Base-by-base conservation (phyloP, 2,329 filamentous ascomycete species). In the Cercospora sojina region DNA sequence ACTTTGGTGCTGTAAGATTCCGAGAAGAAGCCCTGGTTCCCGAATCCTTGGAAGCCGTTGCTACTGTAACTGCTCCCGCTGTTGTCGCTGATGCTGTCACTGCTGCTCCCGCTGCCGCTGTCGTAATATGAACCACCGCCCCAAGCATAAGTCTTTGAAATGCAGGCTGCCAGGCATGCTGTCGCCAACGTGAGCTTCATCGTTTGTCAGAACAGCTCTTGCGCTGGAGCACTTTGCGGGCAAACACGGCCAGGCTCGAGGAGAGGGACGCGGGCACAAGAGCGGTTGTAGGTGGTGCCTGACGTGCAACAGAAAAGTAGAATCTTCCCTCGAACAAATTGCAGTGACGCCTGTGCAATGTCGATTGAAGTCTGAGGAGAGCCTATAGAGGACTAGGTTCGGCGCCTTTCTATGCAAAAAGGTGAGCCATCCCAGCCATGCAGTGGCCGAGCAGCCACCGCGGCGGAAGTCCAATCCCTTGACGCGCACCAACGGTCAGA, bases 1-100 rank as follows among this genome's bases (percentile, higher is more conserved):
- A 82, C 71, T 71, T 82, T 80, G 31, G 70, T 77, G n/a, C 53
- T 57, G 43, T 67, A 67, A 5, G 60, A 41, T 8, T 49, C 31
- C 18, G 64, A 63, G 56, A 69, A 64, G 53, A 66, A 57, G 38
- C 62, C 57, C 20, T 51, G 43, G n/a, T 29, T 57, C 31, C 64
- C 64, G 20, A 65, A 70, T 27, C 63, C 62, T 23, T 62, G 64
- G 61, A 41, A 69, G 35, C 64, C 59, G 31, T 29, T 51, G 43
- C 65, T 65, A 47, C 60, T 64, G 41, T 59, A 63, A 43, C 65
- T 56, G 49, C 59, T 51, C 53, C 58, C 38, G 31, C 63, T 58
- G 58, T 59, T 43, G 47, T 65, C 60, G 32, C 58, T 59, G 58
- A 55, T 62, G 47, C 59, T 60, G 62, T 63, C 53, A 25, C 58